A percentile compares a stretch with the other conserved stretches of the same genome.
These are phyloP conservation scores for Pyrus hybrid DNA, from an alignment of 331 rosid species.

Conservation along the genomic window DNA sequence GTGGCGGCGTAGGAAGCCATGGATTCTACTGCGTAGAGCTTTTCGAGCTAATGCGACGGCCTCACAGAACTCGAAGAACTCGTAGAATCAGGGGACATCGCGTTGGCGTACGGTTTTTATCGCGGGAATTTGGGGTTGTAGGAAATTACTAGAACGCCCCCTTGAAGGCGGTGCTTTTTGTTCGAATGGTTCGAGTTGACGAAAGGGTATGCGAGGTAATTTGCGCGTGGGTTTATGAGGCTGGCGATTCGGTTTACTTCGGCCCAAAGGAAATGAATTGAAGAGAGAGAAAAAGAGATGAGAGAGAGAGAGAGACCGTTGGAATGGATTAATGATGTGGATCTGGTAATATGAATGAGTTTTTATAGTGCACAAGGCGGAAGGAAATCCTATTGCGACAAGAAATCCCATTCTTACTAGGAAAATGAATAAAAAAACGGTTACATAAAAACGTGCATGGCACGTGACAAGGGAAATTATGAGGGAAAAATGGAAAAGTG, in stretches of 20 bases:
- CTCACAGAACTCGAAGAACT: constrained; percentile 6
- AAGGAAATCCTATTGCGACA: too few species aligned
- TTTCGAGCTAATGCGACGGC: not conserved
- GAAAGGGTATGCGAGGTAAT: too few species aligned
- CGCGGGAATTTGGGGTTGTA: not conserved
- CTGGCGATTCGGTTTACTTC: not conserved
- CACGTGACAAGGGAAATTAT: too few species aligned
- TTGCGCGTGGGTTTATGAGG: not conserved
- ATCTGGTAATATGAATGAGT: too few species aligned
- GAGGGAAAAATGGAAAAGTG: too few species aligned
- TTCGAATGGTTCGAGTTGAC: too few species aligned
- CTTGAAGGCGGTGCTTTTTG: not conserved
- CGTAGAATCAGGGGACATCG: constrained; percentile 19
- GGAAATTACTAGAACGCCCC: constrained; percentile 12
- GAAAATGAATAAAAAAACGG: too few species aligned
- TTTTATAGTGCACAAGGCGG: too few species aligned
- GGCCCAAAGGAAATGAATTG: not conserved
- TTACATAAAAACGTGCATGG: too few species aligned
- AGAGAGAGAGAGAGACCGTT: not conserved
- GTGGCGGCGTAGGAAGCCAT: constrained; percentile 13
- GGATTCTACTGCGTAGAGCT: constrained; percentile 28
- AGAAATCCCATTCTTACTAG: too few species aligned
- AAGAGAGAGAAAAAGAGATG: not conserved
- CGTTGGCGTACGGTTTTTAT: not conserved
- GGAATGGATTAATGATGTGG: not conserved